phyloP scores from a whole-genome alignment of 257 asterid genomes.

The Schizonepeta tenuifolia region DNA sequence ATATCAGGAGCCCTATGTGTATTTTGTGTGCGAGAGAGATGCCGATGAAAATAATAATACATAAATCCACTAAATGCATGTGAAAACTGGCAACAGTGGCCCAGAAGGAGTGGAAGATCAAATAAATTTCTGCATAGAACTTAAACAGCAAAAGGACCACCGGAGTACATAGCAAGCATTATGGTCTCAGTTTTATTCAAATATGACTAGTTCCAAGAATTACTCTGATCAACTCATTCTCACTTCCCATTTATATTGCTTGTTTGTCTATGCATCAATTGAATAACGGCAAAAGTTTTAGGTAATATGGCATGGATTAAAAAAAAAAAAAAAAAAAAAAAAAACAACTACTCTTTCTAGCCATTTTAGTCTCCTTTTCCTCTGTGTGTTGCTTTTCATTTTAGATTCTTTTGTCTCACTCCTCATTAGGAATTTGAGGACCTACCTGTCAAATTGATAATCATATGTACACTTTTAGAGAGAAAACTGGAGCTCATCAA shows the following conservation, averaged over 20 bases:
- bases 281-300: neutral
- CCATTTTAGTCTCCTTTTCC: neutral
- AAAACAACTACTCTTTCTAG: neutral
- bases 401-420: neutral
- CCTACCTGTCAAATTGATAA: neutral
- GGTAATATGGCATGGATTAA: neutral
- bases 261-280: neutral
- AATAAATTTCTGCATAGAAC: neutral
- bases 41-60: neutral
- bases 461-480: neutral
- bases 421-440: neutral
- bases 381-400: neutral
- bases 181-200: neutral
- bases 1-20: neutral
- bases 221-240: neutral
- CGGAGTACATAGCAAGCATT: neutral
- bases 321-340: neutral
- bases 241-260: neutral
- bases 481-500: neutral
- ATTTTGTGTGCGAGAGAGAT: neutral
- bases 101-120: neutral
- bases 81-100: neutral
- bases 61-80: neutral
- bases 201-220: neutral
- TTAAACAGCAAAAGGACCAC: neutral